A percentile compares a stretch with the other conserved stretches of the same genome.
phyloP scores from a whole-genome alignment of 192 early-diverging fungal species.

The Spizellomyces punctatus region DNA sequence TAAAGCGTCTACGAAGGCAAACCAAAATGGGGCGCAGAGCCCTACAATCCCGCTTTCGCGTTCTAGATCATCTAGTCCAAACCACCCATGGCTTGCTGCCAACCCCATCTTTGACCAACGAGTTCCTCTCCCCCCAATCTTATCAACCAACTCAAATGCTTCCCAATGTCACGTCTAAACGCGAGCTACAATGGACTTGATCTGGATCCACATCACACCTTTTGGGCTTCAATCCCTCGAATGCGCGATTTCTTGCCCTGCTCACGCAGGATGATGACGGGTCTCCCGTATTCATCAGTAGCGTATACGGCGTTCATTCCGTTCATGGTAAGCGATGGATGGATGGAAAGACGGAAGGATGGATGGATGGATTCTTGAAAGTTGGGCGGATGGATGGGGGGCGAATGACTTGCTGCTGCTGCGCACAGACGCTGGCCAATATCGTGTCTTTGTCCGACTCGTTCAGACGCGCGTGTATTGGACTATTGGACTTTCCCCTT shows the following conservation, averaged over 20 bases:
- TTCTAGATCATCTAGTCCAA: too few species aligned
- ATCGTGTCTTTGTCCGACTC: neutral
- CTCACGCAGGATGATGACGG: conserved; percentile 98
- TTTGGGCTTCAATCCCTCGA: conserved; percentile 91
- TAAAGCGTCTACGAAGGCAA: too few species aligned
- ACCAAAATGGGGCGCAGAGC: too few species aligned
- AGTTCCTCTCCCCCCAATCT: too few species aligned
- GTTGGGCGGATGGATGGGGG: neutral
- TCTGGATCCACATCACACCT: conserved; percentile 58
- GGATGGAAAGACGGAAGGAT: neutral
- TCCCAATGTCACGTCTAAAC: too few species aligned
- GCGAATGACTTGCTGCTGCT: neutral
- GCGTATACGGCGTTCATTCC: conserved; percentile 71
- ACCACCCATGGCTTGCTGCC: too few species aligned
- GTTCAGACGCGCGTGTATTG: neutral
- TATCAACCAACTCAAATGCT: too few species aligned
- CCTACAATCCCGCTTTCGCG: too few species aligned
- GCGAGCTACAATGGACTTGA: too few species aligned
- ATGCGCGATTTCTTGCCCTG: conserved; percentile 90
- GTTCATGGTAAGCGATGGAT: conserved; percentile 2
- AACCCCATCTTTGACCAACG: too few species aligned
- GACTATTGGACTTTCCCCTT: neutral
- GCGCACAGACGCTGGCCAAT: neutral
- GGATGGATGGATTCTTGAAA: conserved; percentile 12
- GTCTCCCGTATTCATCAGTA: conserved; percentile 95